Evolutionary conservation across 2,329 filamentous ascomycete genomes (phyloP), one percentile per base, ranked within the genome.

Genomic region (Xylariaceae sp.): DNA sequence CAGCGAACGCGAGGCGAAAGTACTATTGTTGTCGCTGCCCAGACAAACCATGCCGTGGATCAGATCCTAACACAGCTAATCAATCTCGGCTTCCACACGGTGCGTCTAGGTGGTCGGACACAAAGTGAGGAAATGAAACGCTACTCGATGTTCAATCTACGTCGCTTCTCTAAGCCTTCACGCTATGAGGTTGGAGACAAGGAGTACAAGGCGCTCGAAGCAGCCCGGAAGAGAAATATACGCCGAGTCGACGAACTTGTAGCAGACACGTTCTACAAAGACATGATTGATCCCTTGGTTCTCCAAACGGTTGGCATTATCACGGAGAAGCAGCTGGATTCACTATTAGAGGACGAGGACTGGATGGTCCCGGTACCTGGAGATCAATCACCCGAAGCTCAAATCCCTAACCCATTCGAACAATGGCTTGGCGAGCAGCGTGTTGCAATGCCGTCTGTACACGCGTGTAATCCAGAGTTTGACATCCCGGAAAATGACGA

Each of bases 11-110:
- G 69, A 1, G 77, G 73, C 0, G 84, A 87, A 59, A 81, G 86
- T 7, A 89, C 89, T 0, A 86, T 97, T 35, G 80, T 96, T 17
- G 79, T 96, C 2, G 83, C 91, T 0, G 91, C 90, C 6, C 91
- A 96, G 67, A 97, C 92, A 0, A 97, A 97, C 60, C 91, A 96
- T 72, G 92, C 92, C 0, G 76, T 96, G 0, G 92, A 97, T 66
- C 92, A 96, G 69, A 77, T 97, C 0, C 77, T 96, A 0, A 75
- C 76, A 0, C 83, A 87, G 57, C 78, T 91, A 13, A 77, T 84
- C 1, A 69, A 76, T 1, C 57, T 66, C 0, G 73, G 71, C 2
- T 88, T 73, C 79, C 80, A 83, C 1, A 86, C 92, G 59, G 75
- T 78, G 8, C 79, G 81, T 2, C 69, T 83, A 8, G 91, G 91